Percentiles rank a stretch among this genome's conserved stretches.
phyloP scores from a whole-genome alignment of 768 basidiomycete genomes.

The Hortiboletus flavorubellus region DNA sequence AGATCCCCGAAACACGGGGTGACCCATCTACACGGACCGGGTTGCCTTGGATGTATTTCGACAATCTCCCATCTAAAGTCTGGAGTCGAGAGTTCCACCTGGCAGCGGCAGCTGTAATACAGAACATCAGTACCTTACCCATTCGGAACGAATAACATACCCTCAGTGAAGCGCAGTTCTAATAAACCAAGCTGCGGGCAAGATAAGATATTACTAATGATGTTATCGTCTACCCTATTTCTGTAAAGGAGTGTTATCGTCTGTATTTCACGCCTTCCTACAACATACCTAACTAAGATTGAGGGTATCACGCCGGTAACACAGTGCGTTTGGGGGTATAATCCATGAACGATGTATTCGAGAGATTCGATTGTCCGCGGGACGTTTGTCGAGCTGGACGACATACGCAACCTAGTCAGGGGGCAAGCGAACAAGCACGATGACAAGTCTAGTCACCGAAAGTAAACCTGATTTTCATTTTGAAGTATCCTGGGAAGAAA shows the following conservation, averaged over 20 bases:
- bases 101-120: constrained; percentile 53
- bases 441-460: constrained; percentile 41
- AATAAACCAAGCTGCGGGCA: constrained; percentile 67
- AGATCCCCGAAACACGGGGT: constrained; percentile 69
- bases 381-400: constrained; percentile 64
- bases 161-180: constrained; percentile 60
- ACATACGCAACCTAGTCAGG: neutral
- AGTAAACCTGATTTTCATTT: constrained; percentile 50
- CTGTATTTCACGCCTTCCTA: neutral
- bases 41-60: constrained; percentile 63
- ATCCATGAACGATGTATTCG: constrained; percentile 68
- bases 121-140: neutral
- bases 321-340: constrained; percentile 60
- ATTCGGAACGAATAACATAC: constrained; percentile 32
- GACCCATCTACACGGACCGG: constrained; percentile 72
- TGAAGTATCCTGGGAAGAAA: constrained; percentile 57
- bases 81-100: constrained; percentile 61
- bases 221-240: constrained; percentile 67
- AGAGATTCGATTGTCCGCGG: constrained; percentile 73
- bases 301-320: constrained; percentile 42
- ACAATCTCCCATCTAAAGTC: constrained; percentile 60
- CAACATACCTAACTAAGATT: constrained; percentile 52
- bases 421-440: neutral
- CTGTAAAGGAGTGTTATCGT: constrained; percentile 31
- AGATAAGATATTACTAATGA: constrained; percentile 63